phyloP scores from a whole-genome alignment of 2,329 filamentous ascomycete species.

The Fusarium staphyleae region DNA sequence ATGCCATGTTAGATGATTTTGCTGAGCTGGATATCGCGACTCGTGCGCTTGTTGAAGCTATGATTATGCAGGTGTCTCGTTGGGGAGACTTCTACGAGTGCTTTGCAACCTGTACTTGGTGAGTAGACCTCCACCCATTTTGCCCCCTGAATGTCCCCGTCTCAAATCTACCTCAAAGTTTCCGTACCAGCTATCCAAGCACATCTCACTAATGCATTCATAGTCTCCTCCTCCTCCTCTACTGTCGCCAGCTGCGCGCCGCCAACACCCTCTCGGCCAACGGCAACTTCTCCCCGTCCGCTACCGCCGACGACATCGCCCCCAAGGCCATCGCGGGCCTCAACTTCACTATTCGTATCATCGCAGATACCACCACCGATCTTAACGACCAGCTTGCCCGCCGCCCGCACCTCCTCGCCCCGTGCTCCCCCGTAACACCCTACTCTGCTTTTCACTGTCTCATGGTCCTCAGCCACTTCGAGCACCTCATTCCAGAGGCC shows the following conservation, averaged over 20 bases:
- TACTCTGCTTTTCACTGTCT: conserved; percentile 47
- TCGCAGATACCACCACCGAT: conserved; percentile 47
- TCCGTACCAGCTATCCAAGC: too few species aligned
- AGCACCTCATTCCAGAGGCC: conserved; percentile 44
- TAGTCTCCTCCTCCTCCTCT: conserved; percentile 46
- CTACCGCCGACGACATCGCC: conserved; percentile 40
- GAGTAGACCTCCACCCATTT: conserved; percentile 10
- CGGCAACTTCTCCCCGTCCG: conserved; percentile 28
- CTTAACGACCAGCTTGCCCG: conserved; percentile 46
- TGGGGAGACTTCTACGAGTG: conserved; percentile 48
- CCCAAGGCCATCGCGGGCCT: conserved; percentile 48
- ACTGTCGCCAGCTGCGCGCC: conserved; percentile 44
- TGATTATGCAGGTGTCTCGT: conserved; percentile 44
- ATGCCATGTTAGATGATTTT: conserved; percentile 40
- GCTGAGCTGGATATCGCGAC: conserved; percentile 45
- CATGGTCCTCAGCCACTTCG: conserved; percentile 45
- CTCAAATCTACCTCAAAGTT: too few species aligned
- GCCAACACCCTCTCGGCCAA: conserved; percentile 34
- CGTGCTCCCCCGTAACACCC: conserved; percentile 46
- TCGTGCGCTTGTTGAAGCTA: conserved; percentile 44
- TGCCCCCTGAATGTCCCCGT: neutral
- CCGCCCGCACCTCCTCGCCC: conserved; percentile 43
- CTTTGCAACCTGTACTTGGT: conserved; percentile 48
- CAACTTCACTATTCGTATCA: conserved; percentile 48
- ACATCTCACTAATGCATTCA: conserved; percentile 4